phyloP scores from a whole-genome alignment of 2,329 filamentous ascomycete genomes.

The Parascedosporium putredinis region DNA sequence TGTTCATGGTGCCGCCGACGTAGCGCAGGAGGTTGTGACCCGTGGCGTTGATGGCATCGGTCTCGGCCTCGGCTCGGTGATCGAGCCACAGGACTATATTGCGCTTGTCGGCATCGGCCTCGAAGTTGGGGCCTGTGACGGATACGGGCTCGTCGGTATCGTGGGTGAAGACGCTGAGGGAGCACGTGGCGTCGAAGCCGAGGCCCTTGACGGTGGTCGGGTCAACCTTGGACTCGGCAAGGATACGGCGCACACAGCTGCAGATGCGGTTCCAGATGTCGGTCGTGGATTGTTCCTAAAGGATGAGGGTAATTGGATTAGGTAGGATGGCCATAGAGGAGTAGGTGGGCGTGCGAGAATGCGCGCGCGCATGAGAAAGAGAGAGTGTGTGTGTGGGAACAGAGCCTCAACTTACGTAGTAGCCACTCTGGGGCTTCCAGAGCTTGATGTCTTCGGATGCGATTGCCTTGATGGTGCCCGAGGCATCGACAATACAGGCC shows the following conservation, averaged over 20 bases:
- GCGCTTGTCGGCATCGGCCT: slow-evolving; percentile 66
- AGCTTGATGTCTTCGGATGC: slow-evolving; percentile 68
- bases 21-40: slow-evolving; percentile 89
- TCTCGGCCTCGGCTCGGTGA: slow-evolving; percentile 84
- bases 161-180: slow-evolving; percentile 77
- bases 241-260: slow-evolving; percentile 70
- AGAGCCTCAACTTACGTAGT: slow-evolving; percentile 47
- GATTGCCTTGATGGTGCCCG: slow-evolving; percentile 74
- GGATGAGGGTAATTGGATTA: no score
- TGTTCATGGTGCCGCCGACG: slow-evolving; percentile 95
- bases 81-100: slow-evolving; percentile 98
- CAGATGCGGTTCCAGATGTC: slow-evolving; percentile 97
- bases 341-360: no score
- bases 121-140: slow-evolving; percentile 80
- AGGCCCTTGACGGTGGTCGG: slow-evolving; percentile 71
- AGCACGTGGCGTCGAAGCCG: slow-evolving; percentile 98
- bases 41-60: slow-evolving; percentile 85
- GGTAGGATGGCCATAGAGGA: no score
- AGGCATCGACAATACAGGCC: slow-evolving; percentile 87
- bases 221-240: slow-evolving; percentile 70
- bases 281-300: slow-evolving; percentile 86
- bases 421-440: slow-evolving; percentile 67
- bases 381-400: neutral
- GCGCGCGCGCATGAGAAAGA: no score
- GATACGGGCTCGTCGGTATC: slow-evolving; percentile 84